These are phyloP conservation scores for Pythium sp. DNA, from an alignment of 352 stramenopile genomes.

Conservation along the genomic window DNA sequence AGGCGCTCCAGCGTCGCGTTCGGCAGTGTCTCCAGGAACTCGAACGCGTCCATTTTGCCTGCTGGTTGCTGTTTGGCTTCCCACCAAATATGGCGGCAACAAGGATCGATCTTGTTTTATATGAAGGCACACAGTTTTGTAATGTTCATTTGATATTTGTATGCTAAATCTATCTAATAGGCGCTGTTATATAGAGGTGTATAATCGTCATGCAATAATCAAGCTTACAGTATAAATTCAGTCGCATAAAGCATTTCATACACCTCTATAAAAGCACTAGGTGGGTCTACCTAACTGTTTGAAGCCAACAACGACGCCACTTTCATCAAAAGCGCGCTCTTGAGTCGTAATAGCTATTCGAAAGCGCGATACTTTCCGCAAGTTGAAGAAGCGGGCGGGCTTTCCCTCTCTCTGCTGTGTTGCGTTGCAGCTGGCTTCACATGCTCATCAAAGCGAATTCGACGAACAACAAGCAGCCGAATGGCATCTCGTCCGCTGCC, in stretches of 20 bases:
- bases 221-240: not conserved
- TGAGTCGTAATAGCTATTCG: not conserved
- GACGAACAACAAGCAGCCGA: not conserved
- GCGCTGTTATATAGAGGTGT: not conserved
- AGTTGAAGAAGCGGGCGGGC: not conserved
- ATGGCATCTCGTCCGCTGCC: constrained; percentile 22
- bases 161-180: not conserved
- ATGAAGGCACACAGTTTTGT: not conserved
- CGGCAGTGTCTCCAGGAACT: constrained; percentile 83
- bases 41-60: constrained; percentile 80
- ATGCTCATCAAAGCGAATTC: not conserved
- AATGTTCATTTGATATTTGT: not conserved
- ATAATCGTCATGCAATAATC: not conserved
- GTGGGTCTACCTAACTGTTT: not conserved
- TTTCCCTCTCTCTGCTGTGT: not conserved
- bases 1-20: constrained; percentile 70
- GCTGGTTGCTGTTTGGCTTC: not conserved
- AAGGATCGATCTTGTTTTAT: not conserved
- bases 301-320: not conserved
- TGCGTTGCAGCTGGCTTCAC: not conserved
- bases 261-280: not conserved
- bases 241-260: not conserved
- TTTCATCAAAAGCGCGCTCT: not conserved
- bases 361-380: not conserved
- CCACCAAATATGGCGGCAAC: not conserved